Evolutionary conservation across 2,329 filamentous ascomycete species (phyloP).

Genomic region (Dactylellina parvicollis): DNA sequence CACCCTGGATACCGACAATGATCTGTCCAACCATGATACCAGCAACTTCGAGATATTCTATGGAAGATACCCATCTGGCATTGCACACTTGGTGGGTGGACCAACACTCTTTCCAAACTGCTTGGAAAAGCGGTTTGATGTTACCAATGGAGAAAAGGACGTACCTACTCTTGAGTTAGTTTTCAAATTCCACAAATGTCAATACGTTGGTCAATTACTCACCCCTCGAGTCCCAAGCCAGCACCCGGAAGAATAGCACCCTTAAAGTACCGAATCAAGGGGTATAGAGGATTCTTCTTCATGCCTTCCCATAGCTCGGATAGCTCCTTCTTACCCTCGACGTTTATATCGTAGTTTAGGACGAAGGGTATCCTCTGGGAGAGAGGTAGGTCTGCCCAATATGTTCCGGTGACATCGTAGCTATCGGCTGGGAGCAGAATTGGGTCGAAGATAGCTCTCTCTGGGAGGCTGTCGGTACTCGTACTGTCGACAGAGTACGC

Average conservation of each 20-base stretch:
- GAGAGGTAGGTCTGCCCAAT: slow-evolving; percentile 89
- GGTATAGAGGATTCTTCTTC: slow-evolving; percentile 85
- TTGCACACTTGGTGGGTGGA: slow-evolving; percentile 72
- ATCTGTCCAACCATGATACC: slow-evolving; percentile 97
- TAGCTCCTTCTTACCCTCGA: slow-evolving; percentile 74
- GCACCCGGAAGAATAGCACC: slow-evolving; percentile 93
- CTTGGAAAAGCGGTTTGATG: slow-evolving; percentile 80
- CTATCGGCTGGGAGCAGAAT: slow-evolving; percentile 88
- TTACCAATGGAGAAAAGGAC: slow-evolving; percentile 98
- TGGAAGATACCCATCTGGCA: slow-evolving; percentile 80
- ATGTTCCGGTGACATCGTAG: slow-evolving; percentile 81
- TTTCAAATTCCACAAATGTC: neutral
- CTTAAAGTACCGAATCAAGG: slow-evolving; percentile 84
- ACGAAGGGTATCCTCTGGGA: slow-evolving; percentile 78
- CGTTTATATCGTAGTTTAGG: slow-evolving; percentile 71
- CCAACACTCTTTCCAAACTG: slow-evolving; percentile 84
- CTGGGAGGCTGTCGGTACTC: slow-evolving; percentile 60
- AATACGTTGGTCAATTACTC: slow-evolving; percentile 56
- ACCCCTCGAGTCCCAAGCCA: slow-evolving; percentile 87
- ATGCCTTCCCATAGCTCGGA: slow-evolving; percentile 77
- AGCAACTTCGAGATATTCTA: slow-evolving; percentile 90
- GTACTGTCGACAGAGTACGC: slow-evolving; percentile 42
- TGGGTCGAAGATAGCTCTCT: slow-evolving; percentile 75
- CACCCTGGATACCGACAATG: slow-evolving; percentile 80
- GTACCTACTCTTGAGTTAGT: slow-evolving; percentile 68